These are phyloP conservation scores for Evansstolkia leycettana DNA, from an alignment of 495 filamentous ascomycete species.

Conservation along the genomic window DNA sequence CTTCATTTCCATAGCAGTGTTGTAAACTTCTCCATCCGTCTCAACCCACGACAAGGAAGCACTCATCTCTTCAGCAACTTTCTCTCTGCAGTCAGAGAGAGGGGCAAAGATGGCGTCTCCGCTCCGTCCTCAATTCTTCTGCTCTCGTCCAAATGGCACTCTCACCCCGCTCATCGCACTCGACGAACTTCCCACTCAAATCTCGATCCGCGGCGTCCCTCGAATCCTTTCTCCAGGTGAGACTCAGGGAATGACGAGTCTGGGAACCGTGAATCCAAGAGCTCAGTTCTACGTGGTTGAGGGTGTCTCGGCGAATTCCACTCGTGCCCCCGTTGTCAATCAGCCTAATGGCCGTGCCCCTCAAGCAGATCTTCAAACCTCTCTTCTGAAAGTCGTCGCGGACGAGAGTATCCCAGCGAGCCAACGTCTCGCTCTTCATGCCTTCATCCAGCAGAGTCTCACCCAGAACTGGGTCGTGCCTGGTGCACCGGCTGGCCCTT, in stretches of 20 bases:
- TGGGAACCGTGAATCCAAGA: conserved; percentile 21
- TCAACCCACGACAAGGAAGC: too few relatives aligned
- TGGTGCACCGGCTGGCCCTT: conserved; percentile 5
- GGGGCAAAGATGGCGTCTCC: conserved; percentile 12
- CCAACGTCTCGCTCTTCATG: conserved; percentile 12
- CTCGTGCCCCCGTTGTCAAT: conserved; percentile 4
- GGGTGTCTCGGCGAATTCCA: conserved; percentile 8
- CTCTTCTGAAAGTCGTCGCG: conserved; percentile 11
- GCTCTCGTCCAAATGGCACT: conserved; percentile 42
- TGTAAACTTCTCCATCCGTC: too few relatives aligned
- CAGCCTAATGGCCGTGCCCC: conserved; percentile 3
- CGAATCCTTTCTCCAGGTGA: conserved; percentile 20
- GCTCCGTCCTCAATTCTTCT: conserved; percentile 37
- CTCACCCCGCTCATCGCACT: conserved; percentile 51
- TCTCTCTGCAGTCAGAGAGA: conserved; percentile 1
- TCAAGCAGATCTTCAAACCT: conserved; percentile 11
- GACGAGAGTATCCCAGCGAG: conserved; percentile 13
- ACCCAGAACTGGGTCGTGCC: conserved; percentile 6
- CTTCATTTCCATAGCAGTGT: too few relatives aligned
- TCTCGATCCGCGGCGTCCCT: conserved; percentile 24
- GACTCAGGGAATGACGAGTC: conserved; percentile 34
- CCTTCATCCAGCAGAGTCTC: conserved; percentile 9
- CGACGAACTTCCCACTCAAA: conserved; percentile 44
- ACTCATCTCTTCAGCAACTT: conserved; percentile 4
- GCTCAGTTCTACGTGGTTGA: conserved; percentile 24